Evolutionary conservation across 2,329 filamentous ascomycete genomes (phyloP).

Genomic region (Epichloe glyceriae): DNA sequence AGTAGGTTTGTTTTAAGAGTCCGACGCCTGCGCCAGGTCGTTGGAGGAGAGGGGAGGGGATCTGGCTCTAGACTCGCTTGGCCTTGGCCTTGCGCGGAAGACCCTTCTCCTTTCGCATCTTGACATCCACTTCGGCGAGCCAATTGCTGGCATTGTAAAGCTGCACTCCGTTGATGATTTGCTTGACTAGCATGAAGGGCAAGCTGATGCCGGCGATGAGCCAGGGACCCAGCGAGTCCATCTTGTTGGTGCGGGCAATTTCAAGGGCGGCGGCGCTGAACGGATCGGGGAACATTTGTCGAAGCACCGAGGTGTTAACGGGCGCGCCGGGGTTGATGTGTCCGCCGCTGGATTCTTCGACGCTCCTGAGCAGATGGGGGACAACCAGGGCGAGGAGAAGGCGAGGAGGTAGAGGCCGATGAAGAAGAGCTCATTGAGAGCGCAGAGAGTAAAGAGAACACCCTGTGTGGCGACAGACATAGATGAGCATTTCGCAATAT

Average conservation of each 20-base stretch:
- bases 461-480: conserved; percentile 37
- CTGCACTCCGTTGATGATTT: conserved; percentile 88
- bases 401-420: conserved; percentile 95
- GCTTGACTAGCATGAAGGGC: conserved; percentile 83
- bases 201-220: conserved; percentile 67
- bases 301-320: conserved; percentile 54
- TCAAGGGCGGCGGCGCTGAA: conserved; percentile 90
- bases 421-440: conserved; percentile 92
- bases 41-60: neutral
- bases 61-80: conserved; percentile 17
- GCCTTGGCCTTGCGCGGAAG: conserved; percentile 34
- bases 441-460: conserved; percentile 83
- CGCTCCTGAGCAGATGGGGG: conserved; percentile 60
- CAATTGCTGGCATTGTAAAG: conserved; percentile 84
- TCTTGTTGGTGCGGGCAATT: conserved; percentile 87
- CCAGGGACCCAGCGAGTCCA: conserved; percentile 56
- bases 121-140: conserved; percentile 82
- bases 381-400: conserved; percentile 83
- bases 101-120: conserved; percentile 42
- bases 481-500: conserved; percentile 6
- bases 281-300: conserved; percentile 71
- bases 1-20: neutral
- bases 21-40: neutral
- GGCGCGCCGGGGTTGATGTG: conserved; percentile 53
- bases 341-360: conserved; percentile 38